Evolutionary conservation across 352 stramenopile genomes (phyloP), one percentile per base, ranked within the genome.

Genomic region (Phytophthora sp.): DNA sequence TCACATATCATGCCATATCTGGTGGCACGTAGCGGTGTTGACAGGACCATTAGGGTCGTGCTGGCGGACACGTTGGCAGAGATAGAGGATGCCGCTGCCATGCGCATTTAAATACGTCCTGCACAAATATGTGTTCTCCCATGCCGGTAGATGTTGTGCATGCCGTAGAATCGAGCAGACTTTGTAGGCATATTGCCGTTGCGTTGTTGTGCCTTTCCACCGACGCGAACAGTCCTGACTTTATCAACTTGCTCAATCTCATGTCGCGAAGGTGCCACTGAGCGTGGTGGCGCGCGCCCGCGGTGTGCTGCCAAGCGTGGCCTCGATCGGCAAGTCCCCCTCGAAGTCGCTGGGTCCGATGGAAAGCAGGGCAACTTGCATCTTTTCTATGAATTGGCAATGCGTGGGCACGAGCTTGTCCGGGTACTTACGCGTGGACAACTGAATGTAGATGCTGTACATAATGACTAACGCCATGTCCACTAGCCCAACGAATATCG

Each of bases 1-100:
- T 30, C 42, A 63, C 42, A 63, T 63, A 31, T 31, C 55, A 55
- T n/a, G n/a, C n/a, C n/a, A n/a, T n/a, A n/a, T n/a, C n/a, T n/a
- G n/a, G n/a, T n/a, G n/a, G n/a, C n/a, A 54, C 4, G 30, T 53
- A 7, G 54, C 54, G 2, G 29, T 30, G 15, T 62, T 54, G 4
- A 31, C 11, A 6, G 41, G n/a, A 4, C 54, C 54, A 11, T 15
- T 20, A 12, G 54, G 54, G 12, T 50, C 51, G 26, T 59, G 36
- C 9, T 59, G 51, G 1, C 51, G 51, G 5, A n/a, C 24, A 3
- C 24, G 12, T 6, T 49, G 35, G 13, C 51, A 59, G 2, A 59
- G 35, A 20, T 50, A 59, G 33, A 59, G 27, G 2, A 23, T 4
- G 0, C 51, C 38, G 3, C 23, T n/a, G n/a, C n/a, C n/a, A 3